Conservation (phyloP, 2,329 filamentous ascomycete genomes). For the Emericellopsis atlantica region DNA sequence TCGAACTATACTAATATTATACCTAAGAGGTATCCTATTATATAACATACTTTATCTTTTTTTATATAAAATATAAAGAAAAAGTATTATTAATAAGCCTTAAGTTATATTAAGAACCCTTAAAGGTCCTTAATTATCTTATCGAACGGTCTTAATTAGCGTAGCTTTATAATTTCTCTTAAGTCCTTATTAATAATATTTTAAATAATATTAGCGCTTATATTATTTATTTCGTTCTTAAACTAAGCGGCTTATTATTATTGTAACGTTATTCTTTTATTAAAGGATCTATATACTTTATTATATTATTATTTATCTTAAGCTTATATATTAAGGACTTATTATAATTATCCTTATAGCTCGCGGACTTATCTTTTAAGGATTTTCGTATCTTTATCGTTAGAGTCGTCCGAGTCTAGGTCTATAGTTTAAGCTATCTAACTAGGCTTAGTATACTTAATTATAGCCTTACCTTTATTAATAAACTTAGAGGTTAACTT, state of each 20-base stretch:
- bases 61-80: not conserved
- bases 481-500: too few species aligned
- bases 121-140: not conserved
- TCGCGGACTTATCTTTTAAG: too few species aligned
- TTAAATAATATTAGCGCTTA: not conserved
- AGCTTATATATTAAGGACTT: too few species aligned
- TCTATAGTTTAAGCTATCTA: too few species aligned
- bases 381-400: too few species aligned
- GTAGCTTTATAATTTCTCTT: too few species aligned
- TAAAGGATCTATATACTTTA: not conserved
- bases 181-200: not conserved
- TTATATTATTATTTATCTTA: too few species aligned
- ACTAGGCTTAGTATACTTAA: too few species aligned
- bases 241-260: too few species aligned
- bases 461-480: too few species aligned
- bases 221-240: slow-evolving; percentile 1
- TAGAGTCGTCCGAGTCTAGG: too few species aligned
- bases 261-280: slow-evolving; percentile 1
- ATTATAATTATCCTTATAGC: too few species aligned
- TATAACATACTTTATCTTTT: slow-evolving; percentile 1
- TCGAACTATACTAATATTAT: not conserved
- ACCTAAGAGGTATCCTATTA: not conserved
- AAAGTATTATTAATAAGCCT: slow-evolving; percentile 2
- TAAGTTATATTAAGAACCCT: slow-evolving; percentile 1
- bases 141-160: not conserved